phyloP scores from a whole-genome alignment of 2,329 filamentous ascomycete species.

The Alternaria triticimaculans region DNA sequence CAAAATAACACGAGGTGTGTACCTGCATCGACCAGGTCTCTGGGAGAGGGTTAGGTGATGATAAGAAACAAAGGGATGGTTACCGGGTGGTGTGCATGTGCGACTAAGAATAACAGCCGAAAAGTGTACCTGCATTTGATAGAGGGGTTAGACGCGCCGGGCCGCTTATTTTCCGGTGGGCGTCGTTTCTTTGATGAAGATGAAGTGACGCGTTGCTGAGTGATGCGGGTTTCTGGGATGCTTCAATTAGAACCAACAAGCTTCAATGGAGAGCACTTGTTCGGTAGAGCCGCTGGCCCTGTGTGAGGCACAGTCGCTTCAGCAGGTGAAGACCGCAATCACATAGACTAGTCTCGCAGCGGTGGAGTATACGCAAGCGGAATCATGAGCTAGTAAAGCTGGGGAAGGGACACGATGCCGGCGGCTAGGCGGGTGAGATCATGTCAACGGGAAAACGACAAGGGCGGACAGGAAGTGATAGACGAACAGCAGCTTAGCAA shows the following conservation, averaged over 20 bases:
- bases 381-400: constrained; percentile 11
- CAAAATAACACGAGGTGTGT: constrained; percentile 8
- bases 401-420: constrained; percentile 21
- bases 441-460: constrained; percentile 13
- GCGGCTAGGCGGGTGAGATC: constrained; percentile 44
- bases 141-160: constrained; percentile 20
- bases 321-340: constrained; percentile 8
- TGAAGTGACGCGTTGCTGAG: not conserved
- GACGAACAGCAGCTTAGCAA: constrained; percentile 23
- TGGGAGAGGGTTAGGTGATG: not conserved
- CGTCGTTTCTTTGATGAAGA: not conserved
- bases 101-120: constrained; percentile 23
- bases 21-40: constrained; percentile 9
- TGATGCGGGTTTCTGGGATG: constrained; percentile 4
- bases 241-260: constrained; percentile 34
- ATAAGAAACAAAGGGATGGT: not conserved
- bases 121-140: constrained; percentile 24
- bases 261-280: constrained; percentile 13
- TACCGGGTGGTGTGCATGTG: not conserved
- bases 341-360: constrained; percentile 13
- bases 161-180: constrained; percentile 9
- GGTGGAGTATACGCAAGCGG: constrained; percentile 18
- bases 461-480: constrained; percentile 1
- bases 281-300: constrained; percentile 11
- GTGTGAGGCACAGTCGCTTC: constrained; percentile 15